Evolutionary conservation across 148 eudicot genomes (phyloP).

Genomic region (Spergularia marina): DNA sequence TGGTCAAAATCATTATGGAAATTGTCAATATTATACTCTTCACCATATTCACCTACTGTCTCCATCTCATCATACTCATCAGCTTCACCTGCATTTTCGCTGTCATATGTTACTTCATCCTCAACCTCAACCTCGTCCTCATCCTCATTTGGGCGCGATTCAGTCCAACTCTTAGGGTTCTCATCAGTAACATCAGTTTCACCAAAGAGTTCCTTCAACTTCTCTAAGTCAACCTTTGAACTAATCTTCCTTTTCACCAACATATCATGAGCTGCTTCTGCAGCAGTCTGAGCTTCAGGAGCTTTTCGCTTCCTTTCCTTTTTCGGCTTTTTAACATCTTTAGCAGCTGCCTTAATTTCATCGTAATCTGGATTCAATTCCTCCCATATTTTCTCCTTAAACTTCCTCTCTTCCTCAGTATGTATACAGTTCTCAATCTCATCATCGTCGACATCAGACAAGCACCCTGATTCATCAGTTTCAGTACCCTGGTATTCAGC

Average conservation of each 20-base stretch:
- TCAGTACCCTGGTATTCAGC: constrained; percentile 23
- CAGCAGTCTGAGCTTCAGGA: constrained; percentile 42
- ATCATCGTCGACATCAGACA: constrained; percentile 56
- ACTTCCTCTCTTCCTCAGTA: constrained; percentile 52
- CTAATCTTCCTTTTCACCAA: constrained; percentile 38
- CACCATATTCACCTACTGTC: constrained; percentile 16
- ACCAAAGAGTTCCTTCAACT: constrained; percentile 26
- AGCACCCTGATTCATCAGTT: constrained; percentile 44
- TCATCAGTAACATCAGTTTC: constrained; percentile 14
- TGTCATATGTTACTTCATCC: too few relatives aligned
- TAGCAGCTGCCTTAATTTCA: constrained; percentile 31
- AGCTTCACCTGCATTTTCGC: too few relatives aligned
- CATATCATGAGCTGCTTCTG: constrained; percentile 48
- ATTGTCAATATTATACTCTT: too few relatives aligned
- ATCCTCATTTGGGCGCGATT: neutral
- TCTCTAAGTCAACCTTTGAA: constrained; percentile 34
- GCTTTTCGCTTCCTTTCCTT: constrained; percentile 49
- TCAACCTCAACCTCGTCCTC: too few relatives aligned
- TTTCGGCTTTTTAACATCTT: neutral
- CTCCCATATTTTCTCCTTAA: constrained; percentile 54
- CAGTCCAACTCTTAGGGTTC: neutral
- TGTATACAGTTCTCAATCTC: constrained; percentile 57
- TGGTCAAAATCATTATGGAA: too few relatives aligned
- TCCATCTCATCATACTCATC: neutral
- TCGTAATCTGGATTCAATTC: constrained; percentile 56